Percentiles rank a stretch among this genome's conserved stretches.
Conservation (phyloP, 2,329 filamentous ascomycete species). For the Didymosphaeria variabile region DNA sequence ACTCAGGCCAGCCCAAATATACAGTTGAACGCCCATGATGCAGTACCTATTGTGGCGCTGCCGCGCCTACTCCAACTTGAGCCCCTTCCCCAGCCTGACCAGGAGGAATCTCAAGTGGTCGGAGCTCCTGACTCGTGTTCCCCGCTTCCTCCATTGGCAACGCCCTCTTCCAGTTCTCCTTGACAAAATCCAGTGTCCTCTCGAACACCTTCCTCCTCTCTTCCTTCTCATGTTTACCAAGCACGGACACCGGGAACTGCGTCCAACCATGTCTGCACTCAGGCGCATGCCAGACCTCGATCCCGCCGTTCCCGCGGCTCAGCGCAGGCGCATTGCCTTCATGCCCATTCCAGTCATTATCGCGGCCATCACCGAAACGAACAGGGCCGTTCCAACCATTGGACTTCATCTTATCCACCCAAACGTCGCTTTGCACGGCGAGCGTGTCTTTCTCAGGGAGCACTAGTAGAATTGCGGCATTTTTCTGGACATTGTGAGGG, state of each 20-base stretch:
- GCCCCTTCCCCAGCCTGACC: background rate
- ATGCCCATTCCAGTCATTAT: constrained; percentile 42
- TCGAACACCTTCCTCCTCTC: constrained; percentile 49
- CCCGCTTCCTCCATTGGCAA: constrained; percentile 26
- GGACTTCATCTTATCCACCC: constrained; percentile 52
- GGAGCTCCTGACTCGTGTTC: constrained; percentile 28
- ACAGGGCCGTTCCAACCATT: constrained; percentile 44
- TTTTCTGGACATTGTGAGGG: constrained; percentile 46
- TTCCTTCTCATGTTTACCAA: constrained; percentile 49
- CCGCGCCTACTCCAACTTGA: background rate
- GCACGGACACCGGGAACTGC: constrained; percentile 51
- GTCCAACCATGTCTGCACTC: constrained; percentile 54
- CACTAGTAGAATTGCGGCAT: constrained; percentile 53
- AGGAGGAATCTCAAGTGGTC: constrained; percentile 31
- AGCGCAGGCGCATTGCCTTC: constrained; percentile 22
- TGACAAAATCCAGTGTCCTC: constrained; percentile 48
- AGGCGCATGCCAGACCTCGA: constrained; percentile 52
- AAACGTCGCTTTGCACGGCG: constrained; percentile 54
- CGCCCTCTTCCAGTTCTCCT: constrained; percentile 45
- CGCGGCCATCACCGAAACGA: constrained; percentile 45
- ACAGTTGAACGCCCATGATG: background rate
- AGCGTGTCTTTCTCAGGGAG: constrained; percentile 53
- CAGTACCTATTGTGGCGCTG: background rate
- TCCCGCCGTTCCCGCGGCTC: constrained; percentile 39
- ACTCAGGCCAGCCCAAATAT: background rate